phyloP scores from a whole-genome alignment of 2,329 filamentous ascomycete genomes.

The Phialophora expanda region DNA sequence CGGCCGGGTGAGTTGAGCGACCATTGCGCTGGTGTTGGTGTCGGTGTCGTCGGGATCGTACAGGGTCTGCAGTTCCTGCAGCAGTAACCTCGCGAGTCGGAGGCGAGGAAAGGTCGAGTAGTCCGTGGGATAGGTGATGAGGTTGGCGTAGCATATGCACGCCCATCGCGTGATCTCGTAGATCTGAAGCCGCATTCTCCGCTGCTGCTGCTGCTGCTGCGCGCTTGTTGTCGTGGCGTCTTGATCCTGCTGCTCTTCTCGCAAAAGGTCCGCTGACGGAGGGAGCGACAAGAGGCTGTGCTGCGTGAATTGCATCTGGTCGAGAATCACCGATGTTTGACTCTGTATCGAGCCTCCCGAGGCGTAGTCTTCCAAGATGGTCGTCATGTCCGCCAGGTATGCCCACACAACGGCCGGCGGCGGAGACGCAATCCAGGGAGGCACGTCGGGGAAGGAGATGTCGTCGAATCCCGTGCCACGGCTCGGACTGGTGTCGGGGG shows the following conservation, averaged over 20 bases:
- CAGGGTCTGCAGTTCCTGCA: neutral
- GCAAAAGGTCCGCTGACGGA: neutral
- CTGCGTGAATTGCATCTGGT: conserved; percentile 7
- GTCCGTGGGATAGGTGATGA: neutral
- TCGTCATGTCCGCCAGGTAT: conserved; percentile 1
- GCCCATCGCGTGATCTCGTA: conserved; percentile 6
- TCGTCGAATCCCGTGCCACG: neutral
- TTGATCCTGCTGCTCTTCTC: neutral
- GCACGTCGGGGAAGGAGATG: neutral
- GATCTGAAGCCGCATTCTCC: neutral
- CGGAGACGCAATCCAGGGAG: neutral
- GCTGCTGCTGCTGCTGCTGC: neutral
- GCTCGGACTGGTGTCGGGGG: neutral
- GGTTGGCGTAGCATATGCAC: conserved; percentile 3
- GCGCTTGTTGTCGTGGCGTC: neutral
- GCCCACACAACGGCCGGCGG: neutral
- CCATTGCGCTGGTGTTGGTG: neutral
- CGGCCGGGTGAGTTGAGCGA: neutral
- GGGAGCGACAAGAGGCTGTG: neutral
- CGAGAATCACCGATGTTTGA: neutral
- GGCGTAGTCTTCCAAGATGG: conserved; percentile 5
- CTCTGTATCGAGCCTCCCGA: neutral
- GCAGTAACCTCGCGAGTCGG: neutral
- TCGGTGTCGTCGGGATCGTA: neutral
- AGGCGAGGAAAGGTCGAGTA: neutral